Evolutionary conservation across 2,329 filamentous ascomycete genomes (phyloP).

Genomic region (Fusarium solani-melongenae): DNA sequence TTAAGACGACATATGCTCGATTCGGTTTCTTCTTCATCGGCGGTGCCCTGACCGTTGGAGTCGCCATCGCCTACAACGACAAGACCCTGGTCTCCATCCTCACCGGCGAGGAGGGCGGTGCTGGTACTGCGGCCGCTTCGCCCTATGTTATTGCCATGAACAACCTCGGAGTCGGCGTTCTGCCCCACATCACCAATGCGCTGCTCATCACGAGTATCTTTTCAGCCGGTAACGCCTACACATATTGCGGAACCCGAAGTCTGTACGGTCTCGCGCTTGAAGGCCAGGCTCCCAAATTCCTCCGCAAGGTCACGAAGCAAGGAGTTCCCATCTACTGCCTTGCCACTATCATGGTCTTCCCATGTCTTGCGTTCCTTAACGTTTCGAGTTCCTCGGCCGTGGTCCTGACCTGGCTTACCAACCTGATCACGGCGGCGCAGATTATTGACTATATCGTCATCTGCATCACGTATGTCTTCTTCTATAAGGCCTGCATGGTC

Average conservation of each 20-base stretch:
- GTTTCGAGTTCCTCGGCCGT: slow-evolving; percentile 57
- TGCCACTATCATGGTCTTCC: slow-evolving; percentile 61
- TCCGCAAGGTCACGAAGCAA: slow-evolving; percentile 66
- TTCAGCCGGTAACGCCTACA: slow-evolving; percentile 61
- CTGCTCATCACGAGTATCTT: slow-evolving; percentile 53
- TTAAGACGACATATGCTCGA: slow-evolving; percentile 24
- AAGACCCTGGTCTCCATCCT: slow-evolving; percentile 63
- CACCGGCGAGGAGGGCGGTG: slow-evolving; percentile 35
- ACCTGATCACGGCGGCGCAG: slow-evolving; percentile 64
- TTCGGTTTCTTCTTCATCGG: slow-evolving; percentile 30
- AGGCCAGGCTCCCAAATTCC: slow-evolving; percentile 59
- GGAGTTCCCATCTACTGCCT: slow-evolving; percentile 71
- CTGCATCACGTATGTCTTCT: slow-evolving; percentile 57
- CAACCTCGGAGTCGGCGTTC: slow-evolving; percentile 60
- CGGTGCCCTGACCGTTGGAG: slow-evolving; percentile 60
- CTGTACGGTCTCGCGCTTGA: slow-evolving; percentile 62
- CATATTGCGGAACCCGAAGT: slow-evolving; percentile 59
- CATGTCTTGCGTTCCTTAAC: slow-evolving; percentile 62
- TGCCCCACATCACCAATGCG: slow-evolving; percentile 68
- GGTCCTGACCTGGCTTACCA: slow-evolving; percentile 64
- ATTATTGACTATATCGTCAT: slow-evolving; percentile 71
- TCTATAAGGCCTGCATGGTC: slow-evolving; percentile 62
- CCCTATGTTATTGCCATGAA: slow-evolving; percentile 71
- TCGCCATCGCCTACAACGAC: slow-evolving; percentile 73
- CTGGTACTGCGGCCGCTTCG: slow-evolving; percentile 62